Conservation (phyloP, 345 rosid species). For the Eucalyptus marginata region DNA sequence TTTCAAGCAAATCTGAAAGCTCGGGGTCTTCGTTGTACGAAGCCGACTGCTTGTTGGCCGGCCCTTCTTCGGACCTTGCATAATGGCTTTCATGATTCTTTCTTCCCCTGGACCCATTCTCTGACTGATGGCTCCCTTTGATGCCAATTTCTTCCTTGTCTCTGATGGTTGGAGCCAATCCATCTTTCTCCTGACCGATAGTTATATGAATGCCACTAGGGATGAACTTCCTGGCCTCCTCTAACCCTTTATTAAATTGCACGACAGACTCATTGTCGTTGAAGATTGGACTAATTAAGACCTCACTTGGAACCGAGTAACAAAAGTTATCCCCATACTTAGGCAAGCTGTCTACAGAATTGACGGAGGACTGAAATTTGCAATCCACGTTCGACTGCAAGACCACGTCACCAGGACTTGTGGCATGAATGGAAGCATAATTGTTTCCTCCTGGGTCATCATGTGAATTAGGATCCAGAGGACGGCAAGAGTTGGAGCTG, state of each 20-base stretch:
- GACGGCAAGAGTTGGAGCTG: background rate
- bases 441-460: background rate
- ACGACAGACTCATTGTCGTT: slow-evolving; percentile 16
- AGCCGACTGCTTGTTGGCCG: slow-evolving; percentile 47
- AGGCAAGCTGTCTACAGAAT: background rate
- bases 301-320: background rate
- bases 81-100: slow-evolving; percentile 44
- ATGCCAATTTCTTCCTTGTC: slow-evolving; percentile 1
- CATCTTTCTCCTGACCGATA: background rate
- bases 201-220: slow-evolving; percentile 4
- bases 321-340: background rate
- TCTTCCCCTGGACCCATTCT: slow-evolving; percentile 27
- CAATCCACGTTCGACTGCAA: background rate
- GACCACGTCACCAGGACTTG: background rate
- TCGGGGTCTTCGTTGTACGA: slow-evolving; percentile 22
- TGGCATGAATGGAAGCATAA: background rate
- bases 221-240: slow-evolving; percentile 34
- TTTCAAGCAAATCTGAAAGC: slow-evolving; percentile 57
- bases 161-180: background rate
- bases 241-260: slow-evolving; percentile 22
- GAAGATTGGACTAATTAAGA: slow-evolving; percentile 16
- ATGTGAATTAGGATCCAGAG: slow-evolving; percentile 9
- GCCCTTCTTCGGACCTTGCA: slow-evolving; percentile 27
- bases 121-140: slow-evolving; percentile 9
- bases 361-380: background rate